Evolutionary conservation across 1,284 basidiomycete species (phyloP), one percentile per base, ranked within the genome.

Genomic region (Phlebopus sp.): DNA sequence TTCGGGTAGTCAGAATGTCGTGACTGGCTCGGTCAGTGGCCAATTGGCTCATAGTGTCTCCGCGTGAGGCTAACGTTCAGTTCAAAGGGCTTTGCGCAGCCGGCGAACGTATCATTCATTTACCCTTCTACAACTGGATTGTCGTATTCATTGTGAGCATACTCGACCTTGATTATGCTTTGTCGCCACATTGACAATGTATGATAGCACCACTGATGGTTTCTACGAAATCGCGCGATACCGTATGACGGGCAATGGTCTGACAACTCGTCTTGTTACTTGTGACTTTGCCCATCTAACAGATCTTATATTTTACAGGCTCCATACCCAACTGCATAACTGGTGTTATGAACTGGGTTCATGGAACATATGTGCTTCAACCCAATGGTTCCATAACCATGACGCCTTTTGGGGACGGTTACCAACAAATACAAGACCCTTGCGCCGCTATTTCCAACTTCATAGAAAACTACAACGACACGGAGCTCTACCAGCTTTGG

Each of bases 141-240:
- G 18, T 85, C 88, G 4, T 92, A 81, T 66, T 90, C 92, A 15
- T 96, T 97, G 91, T 93, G 59, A 67, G 90, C 77, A 15, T 34
- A 25, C 31, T 15, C 18, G 50, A 10, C 25, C 37, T 17, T 8
- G 11, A 11, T 15, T 15, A 4, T 25, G 7, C 17, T 5, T 37
- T 5, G 7, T 17, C 4, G 15, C 14, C 17, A 35, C 18, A 13
- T 38, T 55, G 29, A 49, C 38, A 48, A 21, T 29, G n/a, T 19
- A 39, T 21, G 13, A n/a, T 53, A 90, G 83, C 68, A 73, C 83
- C 32, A 58, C 72, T 43, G 82, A 87, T 54, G 86, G 86, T 5
- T 90, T 70, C 72, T 97, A 88, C 57, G 94, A 97, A 68, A 78
- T 91, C 63, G 81, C 92, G 17, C 84, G 90, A 59, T 97, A 94